phyloP scores from a whole-genome alignment of 2,329 filamentous ascomycete species.

The Coniochaeta pulveracea region DNA sequence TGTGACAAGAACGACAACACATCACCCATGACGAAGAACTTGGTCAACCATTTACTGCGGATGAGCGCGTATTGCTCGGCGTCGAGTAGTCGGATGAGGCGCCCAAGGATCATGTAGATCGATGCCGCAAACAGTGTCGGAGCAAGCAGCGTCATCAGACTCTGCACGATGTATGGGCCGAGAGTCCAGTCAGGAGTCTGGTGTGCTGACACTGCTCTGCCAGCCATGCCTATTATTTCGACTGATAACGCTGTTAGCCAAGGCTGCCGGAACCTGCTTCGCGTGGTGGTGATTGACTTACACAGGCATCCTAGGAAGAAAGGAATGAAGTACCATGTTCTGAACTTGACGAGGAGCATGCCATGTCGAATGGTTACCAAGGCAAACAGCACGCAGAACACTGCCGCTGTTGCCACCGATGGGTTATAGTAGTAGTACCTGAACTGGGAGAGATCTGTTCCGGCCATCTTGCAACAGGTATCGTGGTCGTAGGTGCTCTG shows the following conservation, averaged over 20 bases:
- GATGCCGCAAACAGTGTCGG: slow-evolving; percentile 30
- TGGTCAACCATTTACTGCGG: slow-evolving; percentile 30
- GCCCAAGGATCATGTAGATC: slow-evolving; percentile 34
- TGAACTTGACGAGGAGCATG: no score
- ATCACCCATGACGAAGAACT: slow-evolving; percentile 37
- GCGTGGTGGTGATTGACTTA: slow-evolving; percentile 15
- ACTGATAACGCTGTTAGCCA: slow-evolving; percentile 19
- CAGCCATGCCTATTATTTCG: slow-evolving; percentile 39
- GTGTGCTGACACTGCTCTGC: slow-evolving; percentile 28
- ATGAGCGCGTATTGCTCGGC: slow-evolving; percentile 30
- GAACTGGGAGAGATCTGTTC: no score
- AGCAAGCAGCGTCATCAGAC: slow-evolving; percentile 26
- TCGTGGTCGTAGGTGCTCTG: no score
- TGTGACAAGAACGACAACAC: slow-evolving; percentile 34
- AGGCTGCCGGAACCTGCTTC: not conserved
- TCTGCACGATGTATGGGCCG: slow-evolving; percentile 25
- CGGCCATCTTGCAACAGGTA: no score
- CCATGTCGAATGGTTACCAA: no score
- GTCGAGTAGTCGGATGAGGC: slow-evolving; percentile 23
- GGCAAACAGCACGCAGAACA: no score
- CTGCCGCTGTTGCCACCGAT: no score
- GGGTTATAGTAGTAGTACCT: no score
- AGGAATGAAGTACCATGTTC: no score
- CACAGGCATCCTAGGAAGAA: slow-evolving; percentile 40
- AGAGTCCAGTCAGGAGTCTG: slow-evolving; percentile 28